Evolutionary conservation across 768 basidiomycete genomes (phyloP), one percentile per base, ranked within the genome.

Genomic region (Stropharia rugosoannulata): DNA sequence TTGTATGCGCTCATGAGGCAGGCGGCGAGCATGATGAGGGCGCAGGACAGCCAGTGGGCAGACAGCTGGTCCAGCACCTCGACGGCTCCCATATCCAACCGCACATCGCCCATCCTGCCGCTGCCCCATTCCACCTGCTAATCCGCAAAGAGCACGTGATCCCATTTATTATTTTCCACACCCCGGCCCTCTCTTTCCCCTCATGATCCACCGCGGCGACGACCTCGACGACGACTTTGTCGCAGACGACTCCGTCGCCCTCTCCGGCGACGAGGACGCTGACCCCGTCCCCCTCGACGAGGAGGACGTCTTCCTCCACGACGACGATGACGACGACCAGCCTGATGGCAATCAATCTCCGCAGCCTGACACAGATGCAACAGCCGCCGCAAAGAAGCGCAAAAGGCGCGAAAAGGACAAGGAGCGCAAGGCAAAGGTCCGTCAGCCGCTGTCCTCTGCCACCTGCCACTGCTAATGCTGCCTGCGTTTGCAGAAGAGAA

Each of bases 221-320:
- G 91, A 91, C 75, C 78, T 95, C 16, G 90, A 89, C 46, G 93
- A 94, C 68, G 88, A 93, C 60, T 92, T 88, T 65, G 75, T 88
- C 49, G 79, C 80, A 32, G 86, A 94, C 58, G 86, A 87, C 42
- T 73, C 82, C 12, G 80, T 89, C 0, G 85, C 84, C 0, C 71
- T 81, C 12, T 87, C 85, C 0, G 86, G 77, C 10, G 86, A 83
- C 44, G 89, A 89, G 58, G 82, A 57, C 78, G 3, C 49, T 15
- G 60, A 56, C 35, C 38, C 46, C 19, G 38, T 58, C 22, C 55
- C 64, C 13, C 63, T 56, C 13, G 48, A 68, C 27, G 71, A 68
- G 9, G 65, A 69, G 29, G 65, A 72, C 41, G 73, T 73, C 32
- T 63, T 73, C 40, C 75, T 67, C 48, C 68, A 72, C 15, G 70